Conservation (phyloP, 768 basidiomycete species). For the Rossbeevera mucosa region DNA sequence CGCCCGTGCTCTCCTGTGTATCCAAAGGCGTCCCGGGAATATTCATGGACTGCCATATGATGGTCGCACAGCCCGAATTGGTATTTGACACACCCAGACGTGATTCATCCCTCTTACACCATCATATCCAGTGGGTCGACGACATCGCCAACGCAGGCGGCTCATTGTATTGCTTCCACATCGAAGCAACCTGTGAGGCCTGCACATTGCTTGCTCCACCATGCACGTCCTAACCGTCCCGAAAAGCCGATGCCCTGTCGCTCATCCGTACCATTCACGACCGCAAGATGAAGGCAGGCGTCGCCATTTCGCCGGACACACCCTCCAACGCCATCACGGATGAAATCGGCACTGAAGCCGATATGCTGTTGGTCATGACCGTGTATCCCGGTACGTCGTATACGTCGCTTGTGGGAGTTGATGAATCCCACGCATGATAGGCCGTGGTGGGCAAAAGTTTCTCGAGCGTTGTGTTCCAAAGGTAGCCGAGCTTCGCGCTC, state of each 20-base stretch:
- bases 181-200: slow-evolving; percentile 81
- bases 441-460: slow-evolving; percentile 95
- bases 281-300: slow-evolving; percentile 89
- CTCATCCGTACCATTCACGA: slow-evolving; percentile 78
- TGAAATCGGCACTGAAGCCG: slow-evolving; percentile 73
- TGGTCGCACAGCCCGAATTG: slow-evolving; percentile 92
- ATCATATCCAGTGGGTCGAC: slow-evolving; percentile 77
- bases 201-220: background rate
- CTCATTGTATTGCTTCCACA: slow-evolving; percentile 92
- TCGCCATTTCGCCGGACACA: slow-evolving; percentile 96
- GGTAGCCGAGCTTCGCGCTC: slow-evolving; percentile 80
- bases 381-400: slow-evolving; percentile 76
- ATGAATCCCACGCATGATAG: slow-evolving; percentile 32
- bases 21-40: slow-evolving; percentile 85
- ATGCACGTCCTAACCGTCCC: slow-evolving; percentile 7
- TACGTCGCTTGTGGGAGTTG: background rate
- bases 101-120: background rate
- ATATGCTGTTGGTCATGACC: slow-evolving; percentile 98
- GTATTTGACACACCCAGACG: slow-evolving; percentile 36
- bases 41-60: slow-evolving; percentile 99
- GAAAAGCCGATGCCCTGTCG: slow-evolving; percentile 60
- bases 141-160: slow-evolving; percentile 96
- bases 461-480: slow-evolving; percentile 89
- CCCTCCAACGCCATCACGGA: slow-evolving; percentile 85
- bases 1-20: slow-evolving; percentile 83